These are phyloP conservation scores for Urtica urens DNA, from an alignment of 306 rosid genomes.

Conservation along the genomic window DNA sequence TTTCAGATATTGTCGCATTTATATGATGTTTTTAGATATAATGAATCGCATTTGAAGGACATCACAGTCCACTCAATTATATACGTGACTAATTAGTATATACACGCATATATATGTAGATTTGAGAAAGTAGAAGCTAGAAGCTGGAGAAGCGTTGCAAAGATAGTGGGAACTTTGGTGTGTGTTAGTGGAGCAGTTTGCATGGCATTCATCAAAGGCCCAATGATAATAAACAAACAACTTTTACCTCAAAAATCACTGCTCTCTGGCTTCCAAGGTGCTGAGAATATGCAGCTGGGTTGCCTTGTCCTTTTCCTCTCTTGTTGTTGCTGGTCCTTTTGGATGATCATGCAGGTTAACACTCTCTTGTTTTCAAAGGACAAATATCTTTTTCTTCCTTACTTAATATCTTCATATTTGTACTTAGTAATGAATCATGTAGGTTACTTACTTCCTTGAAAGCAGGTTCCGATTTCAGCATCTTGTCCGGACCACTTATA, in stretches of 20 bases:
- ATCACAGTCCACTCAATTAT: no score
- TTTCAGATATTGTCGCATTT: no score
- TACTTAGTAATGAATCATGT: no score
- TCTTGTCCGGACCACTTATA: conserved; percentile 43
- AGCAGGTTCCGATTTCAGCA: conserved; percentile 52
- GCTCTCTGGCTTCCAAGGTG: background rate
- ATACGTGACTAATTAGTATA: no score
- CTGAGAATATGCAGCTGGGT: conserved; percentile 31
- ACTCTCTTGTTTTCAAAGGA: no score
- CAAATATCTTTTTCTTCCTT: no score
- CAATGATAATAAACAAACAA: conserved; percentile 34
- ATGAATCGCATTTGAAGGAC: no score
- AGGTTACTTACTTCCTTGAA: no score
- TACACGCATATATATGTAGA: no score
- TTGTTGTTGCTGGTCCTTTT: conserved; percentile 39
- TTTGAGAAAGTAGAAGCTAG: conserved; percentile 35
- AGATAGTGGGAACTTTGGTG: conserved; percentile 43
- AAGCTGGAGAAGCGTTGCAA: conserved; percentile 45
- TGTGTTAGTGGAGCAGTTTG: conserved; percentile 62
- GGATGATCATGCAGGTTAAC: conserved; percentile 66
- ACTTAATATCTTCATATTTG: no score
- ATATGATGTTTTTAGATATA: no score
- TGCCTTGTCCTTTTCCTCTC: conserved; percentile 38
- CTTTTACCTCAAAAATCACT: conserved; percentile 19
- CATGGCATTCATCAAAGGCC: conserved; percentile 61